A percentile compares a stretch with the other conserved stretches of the same genome.
phyloP scores from a whole-genome alignment of 1,139 yeast species.

The Lodderomyces beijingensis region DNA sequence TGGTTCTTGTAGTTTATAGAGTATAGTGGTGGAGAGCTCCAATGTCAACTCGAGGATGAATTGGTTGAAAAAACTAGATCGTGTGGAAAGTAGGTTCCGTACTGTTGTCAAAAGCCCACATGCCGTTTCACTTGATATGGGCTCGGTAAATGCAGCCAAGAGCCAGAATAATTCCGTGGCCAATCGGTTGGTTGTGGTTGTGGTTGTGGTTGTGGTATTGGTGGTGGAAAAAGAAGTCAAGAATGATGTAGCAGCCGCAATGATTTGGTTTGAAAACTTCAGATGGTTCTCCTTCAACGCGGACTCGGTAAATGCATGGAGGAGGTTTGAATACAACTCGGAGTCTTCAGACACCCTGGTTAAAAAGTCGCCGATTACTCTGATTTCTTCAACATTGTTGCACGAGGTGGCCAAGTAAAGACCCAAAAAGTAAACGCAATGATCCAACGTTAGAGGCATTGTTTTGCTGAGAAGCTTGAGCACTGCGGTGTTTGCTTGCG shows the following conservation, averaged over 20 bases:
- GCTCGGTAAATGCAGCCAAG: no score
- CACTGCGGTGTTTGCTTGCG: slow-evolving; percentile 4
- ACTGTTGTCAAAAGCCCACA: slow-evolving; percentile 18
- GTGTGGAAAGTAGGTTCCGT: slow-evolving; percentile 31
- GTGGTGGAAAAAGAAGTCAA: no score
- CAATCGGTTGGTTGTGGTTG: not conserved
- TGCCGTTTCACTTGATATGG: no score
- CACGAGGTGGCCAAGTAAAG: not conserved
- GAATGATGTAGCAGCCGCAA: not conserved
- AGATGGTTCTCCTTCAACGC: not conserved
- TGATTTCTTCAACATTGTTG: not conserved
- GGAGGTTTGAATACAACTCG: not conserved
- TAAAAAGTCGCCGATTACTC: not conserved
- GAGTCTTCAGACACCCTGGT: not conserved
- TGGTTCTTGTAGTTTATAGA: slow-evolving; percentile 1
- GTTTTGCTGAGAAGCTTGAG: slow-evolving; percentile 10
- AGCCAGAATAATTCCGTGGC: slow-evolving; percentile 6
- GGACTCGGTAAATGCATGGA: not conserved
- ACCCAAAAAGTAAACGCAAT: not conserved
- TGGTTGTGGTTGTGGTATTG: slow-evolving; percentile 7
- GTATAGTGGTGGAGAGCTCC: slow-evolving; percentile 3
- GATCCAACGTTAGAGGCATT: slow-evolving; percentile 3
- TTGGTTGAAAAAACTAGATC: slow-evolving; percentile 63
- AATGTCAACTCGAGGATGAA: slow-evolving; percentile 49
- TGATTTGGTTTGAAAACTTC: not conserved